Evolutionary conservation across 208 protist genomes (phyloP), one percentile per base, ranked within the genome.

Genomic region (Strigomonas galati): DNA sequence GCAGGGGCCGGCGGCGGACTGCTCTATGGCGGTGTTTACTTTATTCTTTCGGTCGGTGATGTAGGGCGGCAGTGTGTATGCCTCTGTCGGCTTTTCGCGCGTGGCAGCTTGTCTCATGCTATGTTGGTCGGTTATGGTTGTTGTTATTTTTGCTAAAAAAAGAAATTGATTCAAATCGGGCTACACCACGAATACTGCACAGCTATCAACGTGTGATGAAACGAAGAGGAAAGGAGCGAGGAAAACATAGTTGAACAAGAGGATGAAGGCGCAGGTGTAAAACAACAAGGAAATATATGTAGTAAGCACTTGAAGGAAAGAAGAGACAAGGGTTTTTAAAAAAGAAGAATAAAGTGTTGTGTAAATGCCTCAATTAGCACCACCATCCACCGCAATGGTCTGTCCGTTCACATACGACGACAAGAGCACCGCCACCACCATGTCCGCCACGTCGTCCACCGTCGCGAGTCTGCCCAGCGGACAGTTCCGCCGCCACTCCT

Each of bases 401-500:
- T 95, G 86, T 0, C 92, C 90, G 62, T 78, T 97, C 53, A 97
- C 77, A 70, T 84, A 95, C 10, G 73, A 69, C 28, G 80, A 91
- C 7, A 82, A 58, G 31, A 64, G 66, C 4, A 84, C 62, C 35
- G 71, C 71, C 40, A 91, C 70, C 3, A 89, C 79, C 7, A 79
- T 84, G 27, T 95, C 88, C 0, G 81, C 86, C 17, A 97, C 82
- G 30, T 97, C 92, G 26, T 88, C 75, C 26, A 66, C 71, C 28
- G 78, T 92, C 5, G 83, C 90, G 12, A 95, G 66, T 23, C 92
- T 82, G 1, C 77, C 65, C 31, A 97, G 75, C 14, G 89, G 78
- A 46, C 78, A 96, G 28, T 54, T 52, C 31, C 71, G 48, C 27
- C 65, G 63, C 81, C 89, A 93, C 2, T 23, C 59, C 52, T 85